Evolutionary conservation across 352 stramenopile species (phyloP), one percentile per base, ranked within the genome.

Genomic region (Phytophthora hybrid): DNA sequence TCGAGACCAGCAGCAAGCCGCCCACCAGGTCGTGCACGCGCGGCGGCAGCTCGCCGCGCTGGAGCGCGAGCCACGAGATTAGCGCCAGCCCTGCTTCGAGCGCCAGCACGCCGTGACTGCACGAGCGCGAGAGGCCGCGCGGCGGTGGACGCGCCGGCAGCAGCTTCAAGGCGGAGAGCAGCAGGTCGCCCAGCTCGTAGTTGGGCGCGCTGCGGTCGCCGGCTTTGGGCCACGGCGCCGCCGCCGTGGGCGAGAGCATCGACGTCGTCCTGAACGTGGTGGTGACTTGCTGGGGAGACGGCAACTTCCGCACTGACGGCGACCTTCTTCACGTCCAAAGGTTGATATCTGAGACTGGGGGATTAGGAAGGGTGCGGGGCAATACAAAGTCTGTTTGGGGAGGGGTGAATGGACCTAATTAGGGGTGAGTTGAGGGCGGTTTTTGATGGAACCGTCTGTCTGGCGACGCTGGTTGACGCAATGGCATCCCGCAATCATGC

Each of bases 131-230:
- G 62, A 2, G 19, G 26, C 21, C 65, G 65, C 23, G 41, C 10
- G 68, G 53, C 37, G 62, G 34, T 7, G 55, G 4, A 52, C 19
- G n/a, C 5, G 23, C 6, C 16, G 59, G 64, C 19, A 37, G 31
- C 19, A 88, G 71, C 26, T 74, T 75, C 14, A 76, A 71, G 11
- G 85, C 44, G 3, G 76, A 64, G 26, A 93, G 73, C 14, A 92
- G 73, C n/a, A 85, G 63, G 62, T 93, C 86, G 52, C 83, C 84
- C 10, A 92, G 73, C 52, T 91, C 79, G 52, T 82, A 78, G 3
- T 74, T 80, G 32, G 75, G 56, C 6, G 71, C 66, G 31, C 63
- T 71, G 16, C 58, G 59, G 44, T 70, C 62, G 11, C 34, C 61
- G 11, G 29, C 18, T 37, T 71, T 76, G 44, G 56, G 64, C 66